Evolutionary conservation across 2,329 filamentous ascomycete species (phyloP), one percentile per base, ranked within the genome.

Genomic region (Ciborinia camelliae): DNA sequence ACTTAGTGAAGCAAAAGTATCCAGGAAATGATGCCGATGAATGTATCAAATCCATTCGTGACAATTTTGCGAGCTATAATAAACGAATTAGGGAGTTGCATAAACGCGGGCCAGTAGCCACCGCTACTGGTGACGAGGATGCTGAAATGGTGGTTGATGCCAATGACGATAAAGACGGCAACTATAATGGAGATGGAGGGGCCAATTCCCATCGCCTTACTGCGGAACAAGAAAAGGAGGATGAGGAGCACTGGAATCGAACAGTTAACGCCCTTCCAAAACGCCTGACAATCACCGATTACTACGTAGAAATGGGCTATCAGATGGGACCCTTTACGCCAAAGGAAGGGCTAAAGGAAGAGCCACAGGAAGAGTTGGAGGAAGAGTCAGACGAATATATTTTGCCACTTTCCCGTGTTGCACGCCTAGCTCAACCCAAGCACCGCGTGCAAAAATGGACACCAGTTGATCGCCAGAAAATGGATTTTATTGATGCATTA

Each of bases 241-340:
- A 59, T 59, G 55, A 59, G 14, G 30, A 48, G 10, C 55, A 47
- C n/a, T 59, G 55, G 55, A n/a, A 1, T 3, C 30, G 37, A 26
- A 18, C 8, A 35, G 8, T 59, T 8, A 26, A 18, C 9, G 14
- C n/a, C 4, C 20, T 37, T 1, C 8, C 28, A 18, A 47, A 47
- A 18, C 20, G 30, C 1, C 35, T 15, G 8, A 47, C n/a, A 3
- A 59, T 48, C 14, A 26, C 55, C 8, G 9, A 26, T 2, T 59
- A 59, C 2, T 59, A 47, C 20, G 6, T 59, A 26, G 55, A 59
- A 12, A 59, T 59, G 55, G 55, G 55, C 0, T 59, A 59, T 3
- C 55, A 59, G 32, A 35, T 47, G 28, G 14, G 41, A 3, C 12
- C 30, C 47, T 4, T 30, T 20, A 14, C n/a, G 14, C 14, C 7